These are phyloP conservation scores for Termitomyces heimii DNA, from an alignment of 768 basidiomycete genomes.

Conservation along the genomic window DNA sequence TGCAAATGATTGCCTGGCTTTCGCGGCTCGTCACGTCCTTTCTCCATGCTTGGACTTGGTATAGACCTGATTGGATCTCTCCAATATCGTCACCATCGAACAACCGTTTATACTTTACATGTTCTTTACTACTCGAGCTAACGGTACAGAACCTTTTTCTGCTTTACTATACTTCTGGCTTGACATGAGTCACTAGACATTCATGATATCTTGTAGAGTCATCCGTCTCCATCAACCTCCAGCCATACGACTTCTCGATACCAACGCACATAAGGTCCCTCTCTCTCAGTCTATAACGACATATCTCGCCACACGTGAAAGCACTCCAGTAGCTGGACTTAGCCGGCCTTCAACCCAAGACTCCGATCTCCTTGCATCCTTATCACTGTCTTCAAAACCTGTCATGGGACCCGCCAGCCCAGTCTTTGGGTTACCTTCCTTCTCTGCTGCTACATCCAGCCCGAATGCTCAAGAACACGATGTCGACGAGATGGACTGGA, in stretches of 20 bases:
- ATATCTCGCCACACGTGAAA: constrained; percentile 13
- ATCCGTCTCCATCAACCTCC: constrained; percentile 67
- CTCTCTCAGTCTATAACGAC: constrained; percentile 43
- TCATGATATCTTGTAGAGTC: constrained; percentile 43
- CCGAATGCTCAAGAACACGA: constrained; percentile 27
- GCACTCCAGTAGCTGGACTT: constrained; percentile 12
- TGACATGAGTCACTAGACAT: constrained; percentile 32
- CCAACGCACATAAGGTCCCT: constrained; percentile 35
- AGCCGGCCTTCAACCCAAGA: constrained; percentile 26
- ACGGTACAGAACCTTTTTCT: constrained; percentile 34
- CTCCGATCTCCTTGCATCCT: constrained; percentile 53
- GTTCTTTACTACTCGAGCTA: constrained; percentile 45
- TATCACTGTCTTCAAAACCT: constrained; percentile 63
- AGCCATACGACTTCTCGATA: constrained; percentile 62
- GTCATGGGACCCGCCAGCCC: constrained; percentile 42
- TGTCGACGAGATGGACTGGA: constrained; percentile 57
- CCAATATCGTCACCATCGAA: constrained; percentile 26
- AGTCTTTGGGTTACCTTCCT: constrained; percentile 68
- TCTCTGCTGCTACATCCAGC: constrained; percentile 25
- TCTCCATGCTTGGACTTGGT: constrained; percentile 37
- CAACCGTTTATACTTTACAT: constrained; percentile 41
- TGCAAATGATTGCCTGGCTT: constrained; percentile 58
- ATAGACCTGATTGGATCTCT: constrained; percentile 31
- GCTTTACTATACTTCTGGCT: background rate
- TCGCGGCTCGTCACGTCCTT: constrained; percentile 46